phyloP scores from a whole-genome alignment of 305 asterid species.

The Fraxinus sp. region DNA sequence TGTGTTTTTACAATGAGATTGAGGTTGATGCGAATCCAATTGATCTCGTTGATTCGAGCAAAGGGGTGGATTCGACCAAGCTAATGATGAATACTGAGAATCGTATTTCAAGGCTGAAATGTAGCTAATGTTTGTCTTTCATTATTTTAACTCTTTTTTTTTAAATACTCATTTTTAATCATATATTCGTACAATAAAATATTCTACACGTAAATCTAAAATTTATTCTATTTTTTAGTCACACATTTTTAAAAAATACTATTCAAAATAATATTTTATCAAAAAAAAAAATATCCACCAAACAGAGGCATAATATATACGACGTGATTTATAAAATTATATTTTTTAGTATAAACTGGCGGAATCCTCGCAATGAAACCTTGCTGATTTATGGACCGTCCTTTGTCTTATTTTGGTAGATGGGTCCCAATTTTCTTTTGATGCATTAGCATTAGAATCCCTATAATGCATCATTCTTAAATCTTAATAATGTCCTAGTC shows the following conservation, averaged over 20 bases:
- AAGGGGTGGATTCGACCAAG: neutral
- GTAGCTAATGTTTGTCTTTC: too few species aligned
- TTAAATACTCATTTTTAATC: too few species aligned
- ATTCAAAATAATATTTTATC: too few species aligned
- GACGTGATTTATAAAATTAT: neutral
- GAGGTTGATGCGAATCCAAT: neutral
- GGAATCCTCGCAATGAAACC: slow-evolving; percentile 78
- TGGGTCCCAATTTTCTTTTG: slow-evolving; percentile 29
- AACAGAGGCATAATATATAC: too few species aligned
- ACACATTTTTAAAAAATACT: too few species aligned
- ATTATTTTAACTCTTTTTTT: too few species aligned
- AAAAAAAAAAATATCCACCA: too few species aligned
- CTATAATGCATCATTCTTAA: neutral
- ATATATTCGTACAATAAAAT: too few species aligned
- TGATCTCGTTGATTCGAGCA: neutral
- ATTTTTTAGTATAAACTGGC: slow-evolving; percentile 29
- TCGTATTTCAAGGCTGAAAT: neutral
- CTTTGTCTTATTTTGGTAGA: slow-evolving; percentile 29
- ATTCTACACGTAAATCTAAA: too few species aligned
- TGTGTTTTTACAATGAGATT: neutral
- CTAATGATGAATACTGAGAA: neutral
- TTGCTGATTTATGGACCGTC: slow-evolving; percentile 55
- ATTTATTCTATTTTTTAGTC: too few species aligned
- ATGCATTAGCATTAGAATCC: slow-evolving; percentile 1
- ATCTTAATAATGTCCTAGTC: neutral